Conservation (phyloP, 192 early-diverging fungal genomes). For the Neocallimastix lanati region DNA sequence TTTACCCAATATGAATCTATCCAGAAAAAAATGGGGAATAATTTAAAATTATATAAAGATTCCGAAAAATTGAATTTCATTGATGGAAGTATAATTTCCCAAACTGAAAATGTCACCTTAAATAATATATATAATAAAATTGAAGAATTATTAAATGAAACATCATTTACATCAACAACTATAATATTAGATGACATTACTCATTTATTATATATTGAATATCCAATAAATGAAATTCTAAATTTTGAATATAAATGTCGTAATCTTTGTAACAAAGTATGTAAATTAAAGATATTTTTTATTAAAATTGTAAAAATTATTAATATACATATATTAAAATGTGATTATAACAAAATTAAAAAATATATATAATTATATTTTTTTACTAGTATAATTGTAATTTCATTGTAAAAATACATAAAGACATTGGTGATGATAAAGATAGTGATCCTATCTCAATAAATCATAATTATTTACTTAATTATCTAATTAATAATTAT, state of each 20-base stretch:
- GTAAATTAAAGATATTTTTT: too few species aligned
- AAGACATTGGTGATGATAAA: background rate
- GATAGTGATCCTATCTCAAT: background rate
- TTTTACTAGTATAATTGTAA: background rate
- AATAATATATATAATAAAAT: background rate
- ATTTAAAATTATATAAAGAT: background rate
- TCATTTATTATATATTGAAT: background rate
- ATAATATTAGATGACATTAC: background rate
- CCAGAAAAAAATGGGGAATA: background rate
- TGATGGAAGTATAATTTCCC: background rate
- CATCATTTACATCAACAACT: background rate
- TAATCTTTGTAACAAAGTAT: background rate
- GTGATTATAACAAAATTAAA: too few species aligned
- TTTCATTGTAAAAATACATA: background rate
- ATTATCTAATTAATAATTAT: background rate
- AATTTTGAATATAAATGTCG: background rate
- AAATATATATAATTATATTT: too few species aligned
- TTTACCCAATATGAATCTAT: background rate
- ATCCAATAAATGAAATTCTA: background rate
- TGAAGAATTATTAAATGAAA: background rate
- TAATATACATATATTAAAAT: too few species aligned
- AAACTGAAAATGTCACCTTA: background rate
- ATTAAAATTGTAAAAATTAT: too few species aligned
- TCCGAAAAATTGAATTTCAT: background rate
- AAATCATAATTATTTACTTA: background rate